phyloP scores from a whole-genome alignment of 257 asterid genomes.

The Penstemon barbatus region DNA sequence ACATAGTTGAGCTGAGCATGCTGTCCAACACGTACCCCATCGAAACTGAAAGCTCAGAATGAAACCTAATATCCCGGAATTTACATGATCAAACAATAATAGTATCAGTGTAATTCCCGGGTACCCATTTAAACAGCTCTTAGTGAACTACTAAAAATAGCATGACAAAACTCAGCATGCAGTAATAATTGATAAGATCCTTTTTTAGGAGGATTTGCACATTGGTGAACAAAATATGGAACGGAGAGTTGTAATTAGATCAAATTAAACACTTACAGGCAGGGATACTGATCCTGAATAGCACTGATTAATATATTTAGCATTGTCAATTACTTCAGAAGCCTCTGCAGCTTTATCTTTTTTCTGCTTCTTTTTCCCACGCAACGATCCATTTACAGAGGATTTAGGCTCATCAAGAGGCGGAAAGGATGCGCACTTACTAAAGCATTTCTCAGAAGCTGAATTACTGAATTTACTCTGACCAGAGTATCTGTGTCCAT shows the following conservation, averaged over 20 bases:
- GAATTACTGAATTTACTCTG: constrained; percentile 23
- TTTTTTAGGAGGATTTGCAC: no score
- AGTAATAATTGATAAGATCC: constrained; percentile 1
- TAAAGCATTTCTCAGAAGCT: constrained; percentile 41
- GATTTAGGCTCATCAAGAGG: constrained; percentile 34
- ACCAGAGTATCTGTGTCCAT: constrained; percentile 30
- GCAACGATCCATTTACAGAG: constrained; percentile 29
- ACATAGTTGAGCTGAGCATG: not conserved
- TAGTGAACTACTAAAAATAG: constrained; percentile 1
- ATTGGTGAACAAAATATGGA: no score
- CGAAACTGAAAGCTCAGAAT: constrained; percentile 2
- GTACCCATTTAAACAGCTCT: not conserved
- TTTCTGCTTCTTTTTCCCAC: constrained; percentile 33
- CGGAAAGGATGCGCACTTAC: constrained; percentile 58
- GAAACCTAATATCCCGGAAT: constrained; percentile 17
- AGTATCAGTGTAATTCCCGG: constrained; percentile 9
- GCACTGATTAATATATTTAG: constrained; percentile 32
- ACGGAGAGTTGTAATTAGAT: no score
- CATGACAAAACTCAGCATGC: constrained; percentile 12
- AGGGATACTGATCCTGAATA: constrained; percentile 48
- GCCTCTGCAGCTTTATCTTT: constrained; percentile 27
- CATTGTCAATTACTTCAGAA: constrained; percentile 30
- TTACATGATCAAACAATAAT: not conserved
- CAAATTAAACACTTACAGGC: constrained; percentile 64
- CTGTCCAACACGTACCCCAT: constrained; percentile 13